Percentiles rank a stretch among this genome's conserved stretches.
These are phyloP conservation scores for Yamadazyma epiphylla DNA, from an alignment of 1,139 yeast species.

Conservation along the genomic window DNA sequence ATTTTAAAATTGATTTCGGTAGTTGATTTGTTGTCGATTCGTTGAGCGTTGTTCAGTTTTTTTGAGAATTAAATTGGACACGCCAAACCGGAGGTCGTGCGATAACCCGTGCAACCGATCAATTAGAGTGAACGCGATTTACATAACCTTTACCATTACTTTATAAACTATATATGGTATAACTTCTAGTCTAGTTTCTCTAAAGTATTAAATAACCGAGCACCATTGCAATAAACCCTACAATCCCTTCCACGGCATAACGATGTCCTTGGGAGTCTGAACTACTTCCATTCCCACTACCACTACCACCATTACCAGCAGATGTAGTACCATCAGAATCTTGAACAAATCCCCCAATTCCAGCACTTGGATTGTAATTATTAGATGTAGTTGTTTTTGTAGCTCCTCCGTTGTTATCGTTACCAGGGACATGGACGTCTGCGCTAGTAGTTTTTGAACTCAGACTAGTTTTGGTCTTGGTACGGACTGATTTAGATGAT, in stretches of 20 bases:
- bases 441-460: conserved; percentile 9
- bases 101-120: no score
- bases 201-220: conserved; percentile 21
- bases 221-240: conserved; percentile 17
- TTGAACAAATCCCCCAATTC: conserved; percentile 37
- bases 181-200: no score
- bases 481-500: conserved; percentile 9
- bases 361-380: conserved; percentile 16
- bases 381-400: conserved; percentile 13
- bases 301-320: conserved; percentile 4
- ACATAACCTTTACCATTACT: no score
- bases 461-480: conserved; percentile 10
- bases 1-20: no score
- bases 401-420: conserved; percentile 8
- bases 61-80: conserved; percentile 3
- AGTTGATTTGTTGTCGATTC: conserved; percentile 9
- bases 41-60: conserved; percentile 6
- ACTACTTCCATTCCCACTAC: conserved; percentile 3
- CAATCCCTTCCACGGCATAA: conserved; percentile 7
- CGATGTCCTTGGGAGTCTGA: conserved; percentile 2
- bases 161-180: no score
- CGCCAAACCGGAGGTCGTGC: conserved; percentile 1
- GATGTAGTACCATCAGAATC: conserved; percentile 16
- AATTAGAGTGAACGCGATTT: no score
- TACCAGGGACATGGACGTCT: conserved; percentile 7